Base-by-base conservation (phyloP, 352 stramenopile species). In the Blastocystis sp. region DNA sequence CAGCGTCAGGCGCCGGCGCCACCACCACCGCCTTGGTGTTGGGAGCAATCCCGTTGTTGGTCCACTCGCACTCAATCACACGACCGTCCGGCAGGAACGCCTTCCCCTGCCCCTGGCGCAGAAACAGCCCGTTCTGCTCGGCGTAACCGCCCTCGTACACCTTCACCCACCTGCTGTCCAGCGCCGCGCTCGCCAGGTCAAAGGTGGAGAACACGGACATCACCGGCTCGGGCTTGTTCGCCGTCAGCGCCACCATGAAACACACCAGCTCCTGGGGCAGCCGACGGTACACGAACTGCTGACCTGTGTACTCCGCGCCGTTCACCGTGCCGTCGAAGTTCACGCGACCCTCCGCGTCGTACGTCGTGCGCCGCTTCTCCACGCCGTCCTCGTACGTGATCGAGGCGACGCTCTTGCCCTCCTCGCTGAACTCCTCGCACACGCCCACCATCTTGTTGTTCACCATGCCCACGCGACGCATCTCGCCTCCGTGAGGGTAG, bases 111-210 rank as follows among this genome's bases (percentile, higher is more conserved):
- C 19, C 50, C 24, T 55, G 2, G 24, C 29, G 45, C 39, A 80
- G 55, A 24, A 62, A 12, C 6, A 0, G 24, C 6, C 2, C 29
- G 21, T 81, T 37, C n/a, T 33, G 6, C 24, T 9, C 37, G 63
- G 12, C 69, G 45, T 59, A 85, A 3, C 59, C 51, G 9, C 74
- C 74, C 33, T 69, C 55, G 41, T 85, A 85, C 24, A 85, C 59
- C 6, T 9, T 59, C 21, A 2, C 13, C 74, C 74, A 85, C 16
- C n/a, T 29, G 21, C 13, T 9, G 41, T 85, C 74, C 21, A 67
- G n/a, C 37, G 29, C n/a, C 13, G 24, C 3, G 12, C 45, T 21
- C 24, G 13, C 21, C 16, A 35, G 24, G 26, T 85, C 55, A 21
- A 10, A 10, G 24, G 41, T 67, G 2, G 74, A 50, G 3, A 66